These are phyloP conservation scores for Sarcodon sp. DNA, from an alignment of 768 basidiomycete genomes.

Conservation along the genomic window DNA sequence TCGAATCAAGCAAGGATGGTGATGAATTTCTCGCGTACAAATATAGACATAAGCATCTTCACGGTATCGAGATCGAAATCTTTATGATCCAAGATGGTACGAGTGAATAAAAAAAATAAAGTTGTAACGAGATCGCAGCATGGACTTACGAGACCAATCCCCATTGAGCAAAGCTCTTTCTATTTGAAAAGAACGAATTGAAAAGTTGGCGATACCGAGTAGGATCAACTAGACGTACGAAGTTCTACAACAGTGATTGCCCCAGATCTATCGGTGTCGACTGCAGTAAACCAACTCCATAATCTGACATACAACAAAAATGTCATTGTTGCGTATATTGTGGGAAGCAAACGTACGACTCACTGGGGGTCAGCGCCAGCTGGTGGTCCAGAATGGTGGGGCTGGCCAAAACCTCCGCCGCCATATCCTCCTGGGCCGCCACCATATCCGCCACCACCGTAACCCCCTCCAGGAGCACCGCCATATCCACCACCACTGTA, in stretches of 20 bases:
- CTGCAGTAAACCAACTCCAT: slow-evolving; percentile 61
- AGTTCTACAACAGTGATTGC: slow-evolving; percentile 54
- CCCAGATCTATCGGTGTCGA: slow-evolving; percentile 60
- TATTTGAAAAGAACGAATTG: slow-evolving; percentile 6
- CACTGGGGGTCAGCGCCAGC: slow-evolving; percentile 70
- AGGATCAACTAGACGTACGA: slow-evolving; percentile 32
- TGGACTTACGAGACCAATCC: slow-evolving; percentile 63
- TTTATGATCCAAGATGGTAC: slow-evolving; percentile 11
- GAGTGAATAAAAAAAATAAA: neutral
- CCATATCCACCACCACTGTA: slow-evolving; percentile 13
- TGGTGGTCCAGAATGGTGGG: slow-evolving; percentile 28
- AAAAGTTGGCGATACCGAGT: slow-evolving; percentile 11
- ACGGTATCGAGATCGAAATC: slow-evolving; percentile 82
- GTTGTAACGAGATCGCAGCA: neutral
- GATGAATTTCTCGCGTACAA: slow-evolving; percentile 31
- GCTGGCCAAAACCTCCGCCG: slow-evolving; percentile 4
- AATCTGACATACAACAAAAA: slow-evolving; percentile 27
- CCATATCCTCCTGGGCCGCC: slow-evolving; percentile 20
- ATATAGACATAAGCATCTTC: slow-evolving; percentile 73
- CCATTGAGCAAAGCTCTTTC: slow-evolving; percentile 41
- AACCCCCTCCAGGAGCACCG: slow-evolving; percentile 11
- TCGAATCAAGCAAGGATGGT: neutral
- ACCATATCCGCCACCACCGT: slow-evolving; percentile 13
- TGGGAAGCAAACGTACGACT: slow-evolving; percentile 13
- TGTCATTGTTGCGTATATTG: neutral